Base-by-base conservation (phyloP, 192 early-diverging fungal genomes). In the Irineochytrium annulatum region DNA sequence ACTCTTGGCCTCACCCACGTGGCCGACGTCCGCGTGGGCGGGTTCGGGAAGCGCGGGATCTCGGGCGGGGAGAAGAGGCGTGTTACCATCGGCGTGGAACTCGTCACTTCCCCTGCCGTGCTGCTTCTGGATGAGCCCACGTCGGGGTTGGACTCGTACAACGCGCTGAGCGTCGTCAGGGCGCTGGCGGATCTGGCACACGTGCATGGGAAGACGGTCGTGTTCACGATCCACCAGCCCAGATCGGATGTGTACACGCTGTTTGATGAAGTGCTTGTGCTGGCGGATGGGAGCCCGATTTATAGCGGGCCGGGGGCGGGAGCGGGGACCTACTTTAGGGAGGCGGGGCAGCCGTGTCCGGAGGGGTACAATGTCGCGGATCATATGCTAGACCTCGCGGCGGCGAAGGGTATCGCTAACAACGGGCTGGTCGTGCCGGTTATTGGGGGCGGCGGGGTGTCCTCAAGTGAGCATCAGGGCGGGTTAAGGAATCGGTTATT, bases 181-280 rank as follows among this genome's bases (percentile, higher is more conserved):
- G 75, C 82, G 17, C 79, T 88, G 51, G 70, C 75, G 46, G 70
- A 77, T 48, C 72, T 91, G 24, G 82, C 87, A 1, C 67, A 75
- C 34, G 71, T 74, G 29, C 71, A 75, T 13, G 68, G 77, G 29
- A 85, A 85, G 26, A 89, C 89, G 4, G 80, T 93, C 6, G 73
- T 97, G 20, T 87, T 91, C 69, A 91, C 89, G 4, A 91, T 97
- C 59, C 94, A 97, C 65, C 93, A 95, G 70, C 94, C 94, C 20
- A 79, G 82, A 37, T 87, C 86, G 3, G 84, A 90, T 52, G 81
- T 92, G 43, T 94, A 87, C 73, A 76, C 77, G 19, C 73, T 88
- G 26, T 94, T 95, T 70, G 89, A 94, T 76, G 81, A 88, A 55
- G 80, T 93, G 3, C 77, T 91, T 30, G 63, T 94, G 43, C 63